Evolutionary conservation across 208 protist species (phyloP).

Genomic region (Acanthamoeba quina): DNA sequence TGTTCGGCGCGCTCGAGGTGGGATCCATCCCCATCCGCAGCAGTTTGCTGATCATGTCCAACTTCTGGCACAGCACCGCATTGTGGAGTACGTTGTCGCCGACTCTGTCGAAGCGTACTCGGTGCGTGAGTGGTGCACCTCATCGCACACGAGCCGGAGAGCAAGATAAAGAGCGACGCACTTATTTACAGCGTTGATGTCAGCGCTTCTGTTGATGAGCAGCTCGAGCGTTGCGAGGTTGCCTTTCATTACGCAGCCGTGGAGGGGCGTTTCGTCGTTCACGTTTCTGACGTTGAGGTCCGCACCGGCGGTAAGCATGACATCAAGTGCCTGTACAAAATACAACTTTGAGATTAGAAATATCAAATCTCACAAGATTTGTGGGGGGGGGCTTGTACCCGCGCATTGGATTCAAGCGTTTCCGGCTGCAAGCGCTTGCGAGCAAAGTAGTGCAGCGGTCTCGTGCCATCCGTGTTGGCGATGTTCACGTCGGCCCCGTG

Average conservation of each 20-base stretch:
- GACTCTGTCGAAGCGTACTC: background rate
- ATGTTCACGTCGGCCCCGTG: background rate
- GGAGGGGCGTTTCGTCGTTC: slow-evolving; percentile 45
- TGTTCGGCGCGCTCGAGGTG: background rate
- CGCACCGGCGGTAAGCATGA: slow-evolving; percentile 19
- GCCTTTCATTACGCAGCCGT: slow-evolving; percentile 37
- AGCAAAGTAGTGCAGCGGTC: slow-evolving; percentile 63
- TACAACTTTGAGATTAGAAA: background rate
- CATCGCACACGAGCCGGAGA: background rate
- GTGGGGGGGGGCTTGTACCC: background rate
- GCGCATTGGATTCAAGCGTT: slow-evolving; percentile 10
- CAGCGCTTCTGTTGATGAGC: slow-evolving; percentile 44
- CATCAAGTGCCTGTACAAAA: background rate
- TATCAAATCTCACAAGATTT: background rate
- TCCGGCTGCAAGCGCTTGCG: background rate
- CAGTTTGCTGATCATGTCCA: slow-evolving; percentile 45
- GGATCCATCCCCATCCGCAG: slow-evolving; percentile 18
- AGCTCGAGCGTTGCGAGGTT: slow-evolving; percentile 17
- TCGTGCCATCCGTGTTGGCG: slow-evolving; percentile 23
- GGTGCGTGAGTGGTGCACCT: background rate
- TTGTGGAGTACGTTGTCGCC: slow-evolving; percentile 55
- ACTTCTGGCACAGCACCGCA: background rate
- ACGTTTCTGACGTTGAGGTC: slow-evolving; percentile 54
- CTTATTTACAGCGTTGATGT: slow-evolving; percentile 53
- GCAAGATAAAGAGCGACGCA: background rate